Percentiles rank a stretch among this genome's conserved stretches.
Conservation (phyloP, 208 protist genomes). For the Trypanosoma mega region DNA sequence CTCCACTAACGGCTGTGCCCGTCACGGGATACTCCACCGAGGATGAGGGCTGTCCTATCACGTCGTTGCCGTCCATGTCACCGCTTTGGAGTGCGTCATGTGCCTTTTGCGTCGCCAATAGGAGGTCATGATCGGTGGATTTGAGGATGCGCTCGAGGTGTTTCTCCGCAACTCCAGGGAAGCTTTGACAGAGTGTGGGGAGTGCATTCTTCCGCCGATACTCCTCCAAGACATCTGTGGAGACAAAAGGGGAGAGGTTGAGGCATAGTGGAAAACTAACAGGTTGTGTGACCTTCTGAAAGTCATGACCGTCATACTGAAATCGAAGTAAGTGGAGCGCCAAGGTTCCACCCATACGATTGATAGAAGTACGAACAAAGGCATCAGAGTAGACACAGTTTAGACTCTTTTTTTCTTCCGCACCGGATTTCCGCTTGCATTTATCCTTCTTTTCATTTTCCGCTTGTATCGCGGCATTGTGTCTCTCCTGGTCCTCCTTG, state of each 20-base stretch:
- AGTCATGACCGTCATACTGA: constrained; percentile 60
- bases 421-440: constrained; percentile 17
- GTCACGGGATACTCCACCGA: no score
- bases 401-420: constrained; percentile 33
- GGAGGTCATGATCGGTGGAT: constrained; percentile 27
- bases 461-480: constrained; percentile 48
- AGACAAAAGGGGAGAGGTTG: constrained; percentile 60
- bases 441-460: constrained; percentile 38
- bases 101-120: constrained; percentile 20
- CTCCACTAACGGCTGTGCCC: no score
- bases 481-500: constrained; percentile 45
- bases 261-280: constrained; percentile 60
- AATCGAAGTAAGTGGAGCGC: constrained; percentile 84
- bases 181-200: constrained; percentile 38
- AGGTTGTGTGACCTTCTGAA: constrained; percentile 57
- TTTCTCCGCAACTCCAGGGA: constrained; percentile 24
- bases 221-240: constrained; percentile 30
- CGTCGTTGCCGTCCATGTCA: neutral
- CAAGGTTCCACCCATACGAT: constrained; percentile 61
- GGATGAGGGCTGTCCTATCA: no score
- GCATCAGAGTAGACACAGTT: constrained; percentile 82
- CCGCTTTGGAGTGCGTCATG: neutral
- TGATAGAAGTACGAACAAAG: constrained; percentile 54
- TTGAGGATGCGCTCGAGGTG: constrained; percentile 23
- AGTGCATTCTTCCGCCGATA: constrained; percentile 38